These are phyloP conservation scores for Stemphylium lycopersici DNA, from an alignment of 2,329 filamentous ascomycete genomes.

Conservation along the genomic window DNA sequence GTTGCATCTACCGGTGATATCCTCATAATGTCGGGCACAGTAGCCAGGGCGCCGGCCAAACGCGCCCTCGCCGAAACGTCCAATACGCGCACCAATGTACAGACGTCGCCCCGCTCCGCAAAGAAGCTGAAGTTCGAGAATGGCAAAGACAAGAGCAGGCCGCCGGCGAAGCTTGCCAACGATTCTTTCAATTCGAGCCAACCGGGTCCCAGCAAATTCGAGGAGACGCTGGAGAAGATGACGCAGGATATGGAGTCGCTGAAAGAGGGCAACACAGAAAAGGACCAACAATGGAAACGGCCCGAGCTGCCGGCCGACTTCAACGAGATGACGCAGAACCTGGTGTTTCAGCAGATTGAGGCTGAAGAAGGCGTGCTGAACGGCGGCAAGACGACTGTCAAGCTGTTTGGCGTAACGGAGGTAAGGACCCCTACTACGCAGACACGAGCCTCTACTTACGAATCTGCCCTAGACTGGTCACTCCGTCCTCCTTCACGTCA, in stretches of 20 bases:
- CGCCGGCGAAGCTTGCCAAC: constrained; percentile 67
- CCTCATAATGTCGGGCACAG: constrained; percentile 41
- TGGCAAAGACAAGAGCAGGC: constrained; percentile 63
- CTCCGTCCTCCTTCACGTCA: constrained; percentile 93
- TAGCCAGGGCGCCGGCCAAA: constrained; percentile 51
- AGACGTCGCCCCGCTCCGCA: constrained; percentile 56
- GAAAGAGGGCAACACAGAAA: constrained; percentile 87
- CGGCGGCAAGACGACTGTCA: constrained; percentile 78
- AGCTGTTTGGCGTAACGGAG: constrained; percentile 92
- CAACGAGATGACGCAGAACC: constrained; percentile 67
- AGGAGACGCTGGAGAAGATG: constrained; percentile 94
- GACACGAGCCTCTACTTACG: constrained; percentile 16
- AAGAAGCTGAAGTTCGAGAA: constrained; percentile 87
- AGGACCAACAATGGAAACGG: constrained; percentile 88
- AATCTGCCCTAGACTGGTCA: constrained; percentile 65
- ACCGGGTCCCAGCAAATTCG: constrained; percentile 91
- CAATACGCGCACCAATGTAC: constrained; percentile 53
- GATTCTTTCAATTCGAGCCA: constrained; percentile 66
- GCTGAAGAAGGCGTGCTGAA: constrained; percentile 84
- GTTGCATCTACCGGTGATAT: background rate
- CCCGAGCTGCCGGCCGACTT: constrained; percentile 64
- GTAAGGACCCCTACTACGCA: constrained; percentile 47
- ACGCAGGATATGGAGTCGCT: constrained; percentile 88
- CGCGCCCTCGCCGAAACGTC: constrained; percentile 55
- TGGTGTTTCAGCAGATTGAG: constrained; percentile 97